Conservation (phyloP, 2,329 filamentous ascomycete species). For the Pyricularia pennisetigena region DNA sequence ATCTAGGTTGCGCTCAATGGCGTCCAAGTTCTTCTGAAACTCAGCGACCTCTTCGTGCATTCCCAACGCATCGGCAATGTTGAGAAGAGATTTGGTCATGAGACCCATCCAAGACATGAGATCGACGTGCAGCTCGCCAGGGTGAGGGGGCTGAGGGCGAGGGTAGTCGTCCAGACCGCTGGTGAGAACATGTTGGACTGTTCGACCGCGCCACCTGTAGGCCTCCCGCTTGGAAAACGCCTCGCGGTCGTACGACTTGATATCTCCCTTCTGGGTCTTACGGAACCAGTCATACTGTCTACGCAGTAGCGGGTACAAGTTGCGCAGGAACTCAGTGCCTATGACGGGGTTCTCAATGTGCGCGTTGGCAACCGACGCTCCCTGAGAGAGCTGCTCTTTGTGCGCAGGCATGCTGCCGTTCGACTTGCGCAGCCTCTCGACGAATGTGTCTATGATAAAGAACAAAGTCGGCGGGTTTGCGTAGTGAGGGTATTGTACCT, state of each 20-base stretch:
- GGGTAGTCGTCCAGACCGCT: constrained; percentile 96
- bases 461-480: constrained; percentile 95
- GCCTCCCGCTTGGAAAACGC: constrained; percentile 84
- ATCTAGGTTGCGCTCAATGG: constrained; percentile 77
- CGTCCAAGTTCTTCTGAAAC: constrained; percentile 61
- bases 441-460: constrained; percentile 74
- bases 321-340: constrained; percentile 60
- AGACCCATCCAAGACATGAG: constrained; percentile 96
- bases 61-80: constrained; percentile 67
- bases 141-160: constrained; percentile 84
- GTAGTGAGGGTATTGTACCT: constrained; percentile 92
- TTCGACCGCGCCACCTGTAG: constrained; percentile 91
- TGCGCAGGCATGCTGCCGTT: constrained; percentile 35
- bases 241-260: constrained; percentile 83
- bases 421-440: constrained; percentile 59
- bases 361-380: constrained; percentile 46
- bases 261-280: constrained; percentile 79
- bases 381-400: constrained; percentile 31
- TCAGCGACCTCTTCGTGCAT: constrained; percentile 66
- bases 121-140: constrained; percentile 91
- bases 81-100: constrained; percentile 79
- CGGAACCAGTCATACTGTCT: constrained; percentile 94
- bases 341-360: constrained; percentile 59
- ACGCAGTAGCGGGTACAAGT: constrained; percentile 77
- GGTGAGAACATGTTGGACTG: constrained; percentile 76